A percentile compares a stretch with the other conserved stretches of the same genome.
Conservation (phyloP, 768 basidiomycete species). For the Psilocybe cyanescens region DNA sequence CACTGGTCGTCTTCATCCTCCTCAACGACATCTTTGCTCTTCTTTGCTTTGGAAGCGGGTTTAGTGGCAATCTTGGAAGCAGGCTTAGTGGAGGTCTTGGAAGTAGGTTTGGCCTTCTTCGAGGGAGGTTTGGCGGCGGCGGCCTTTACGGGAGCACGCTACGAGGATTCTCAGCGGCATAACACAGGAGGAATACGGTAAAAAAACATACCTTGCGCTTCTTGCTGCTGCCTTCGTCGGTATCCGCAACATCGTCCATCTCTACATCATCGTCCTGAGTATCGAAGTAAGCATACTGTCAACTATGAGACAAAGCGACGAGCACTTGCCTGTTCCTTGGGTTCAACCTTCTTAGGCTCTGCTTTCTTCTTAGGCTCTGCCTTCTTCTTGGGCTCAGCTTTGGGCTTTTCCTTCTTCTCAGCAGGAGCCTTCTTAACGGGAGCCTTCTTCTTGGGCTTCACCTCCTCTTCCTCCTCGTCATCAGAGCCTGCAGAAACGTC, state of each 20-base stretch:
- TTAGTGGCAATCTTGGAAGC: slow-evolving; percentile 38
- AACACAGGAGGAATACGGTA: neutral
- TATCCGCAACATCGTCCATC: slow-evolving; percentile 45
- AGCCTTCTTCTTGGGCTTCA: slow-evolving; percentile 49
- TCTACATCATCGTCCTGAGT: slow-evolving; percentile 43
- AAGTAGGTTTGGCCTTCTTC: slow-evolving; percentile 52
- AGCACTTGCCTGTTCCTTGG: slow-evolving; percentile 13
- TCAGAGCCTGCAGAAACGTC: slow-evolving; percentile 37
- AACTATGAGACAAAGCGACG: neutral
- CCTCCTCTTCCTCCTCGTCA: slow-evolving; percentile 48
- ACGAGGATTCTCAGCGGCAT: neutral
- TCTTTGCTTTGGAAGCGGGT: slow-evolving; percentile 45
- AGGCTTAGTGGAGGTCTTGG: slow-evolving; percentile 49
- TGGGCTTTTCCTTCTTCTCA: slow-evolving; percentile 24
- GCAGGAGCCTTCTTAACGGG: slow-evolving; percentile 37
- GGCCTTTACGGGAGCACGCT: slow-evolving; percentile 40
- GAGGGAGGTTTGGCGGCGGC: slow-evolving; percentile 46
- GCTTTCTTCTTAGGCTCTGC: slow-evolving; percentile 19
- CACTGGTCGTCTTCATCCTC: slow-evolving; percentile 41
- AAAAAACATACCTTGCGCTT: slow-evolving; percentile 67
- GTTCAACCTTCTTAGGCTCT: slow-evolving; percentile 9
- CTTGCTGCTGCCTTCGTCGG: slow-evolving; percentile 55
- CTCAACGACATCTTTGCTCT: slow-evolving; percentile 52
- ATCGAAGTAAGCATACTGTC: neutral
- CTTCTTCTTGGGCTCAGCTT: slow-evolving; percentile 45